Base-by-base conservation (phyloP, 1,139 yeast genomes). In the Zygosaccharomyces pseudobailii region DNA sequence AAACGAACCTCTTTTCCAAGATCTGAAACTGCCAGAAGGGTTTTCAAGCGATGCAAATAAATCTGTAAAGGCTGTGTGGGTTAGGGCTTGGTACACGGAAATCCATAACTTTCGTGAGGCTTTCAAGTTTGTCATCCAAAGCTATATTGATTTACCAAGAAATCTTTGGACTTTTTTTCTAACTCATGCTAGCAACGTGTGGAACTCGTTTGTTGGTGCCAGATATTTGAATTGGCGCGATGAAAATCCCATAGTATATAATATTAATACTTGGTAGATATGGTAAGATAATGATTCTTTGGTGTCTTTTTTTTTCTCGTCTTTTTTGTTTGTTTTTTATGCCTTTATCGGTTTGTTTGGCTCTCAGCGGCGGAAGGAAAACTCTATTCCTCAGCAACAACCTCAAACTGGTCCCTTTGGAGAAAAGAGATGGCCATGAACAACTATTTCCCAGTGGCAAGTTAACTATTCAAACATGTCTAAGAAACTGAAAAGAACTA, bases 131-230 rank as follows among this genome's bases (percentile, higher is more conserved):
- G 79, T 92, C 22, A 67, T 79, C 47, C 62, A 67, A 31, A 82
- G 96, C 44, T 92, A 90, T 66, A 61, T 74, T 45, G 74, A 81
- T 40, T 77, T 92, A 55, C 97, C 97, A 17, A 69, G 71, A 45
- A 75, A 81, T 48, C 43, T 85, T 2, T 80, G 78, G 68, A 74
- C 76, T 44, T 55, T 79, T 46, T 58, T 71, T 3, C 55, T 87
- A 43, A 68, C 74, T 44, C 72, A 79, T 52, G 49, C 79, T 37
- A 77, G 75, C 54, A 68, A 72, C 39, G 75, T 77, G 66, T 92
- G 97, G 97, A 82, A 84, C 62, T 64, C 64, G 25, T 87, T 88
- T 61, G 74, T 87, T 52, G 96, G 96, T 21, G 64, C 63, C 24
- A 49, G 54, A 31, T 61, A 62, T 40, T 43, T 62, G 5, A 53